Evolutionary conservation across 1,284 basidiomycete species (phyloP), one percentile per base, ranked within the genome.

Genomic region (Apiotrichum laibachii): DNA sequence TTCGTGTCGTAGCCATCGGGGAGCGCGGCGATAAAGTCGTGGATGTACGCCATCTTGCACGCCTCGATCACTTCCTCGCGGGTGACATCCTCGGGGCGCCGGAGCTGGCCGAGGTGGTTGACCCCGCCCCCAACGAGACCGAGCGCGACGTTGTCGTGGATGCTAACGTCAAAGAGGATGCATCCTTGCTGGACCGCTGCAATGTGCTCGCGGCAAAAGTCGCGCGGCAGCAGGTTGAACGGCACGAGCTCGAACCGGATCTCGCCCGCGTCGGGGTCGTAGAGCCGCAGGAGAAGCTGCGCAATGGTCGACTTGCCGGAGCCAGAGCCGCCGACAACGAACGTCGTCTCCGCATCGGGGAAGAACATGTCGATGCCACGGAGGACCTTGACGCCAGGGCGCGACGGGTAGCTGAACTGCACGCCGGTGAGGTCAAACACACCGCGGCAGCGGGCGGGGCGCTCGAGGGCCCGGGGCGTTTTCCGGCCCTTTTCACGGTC

Each of bases 291-390:
- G 0, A 98, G 82, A 2, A 96, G 83, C 58, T 88, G 85, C 0
- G 89, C 90, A 60, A 97, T 82, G 0, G 92, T 97, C n/a, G 87
- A 89, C 80, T 99, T 98, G 43, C 94, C 93, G 1, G 87, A 89
- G 2, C 94, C 93, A 2, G 89, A 92, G 2, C 87, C 85, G 50
- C 94, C 95, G 55, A 97, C 90, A 67, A 98, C 87, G 78, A 92
- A 97, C 0, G 94, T 96, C 21, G 84, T 90, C 76, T 98, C 93
- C 42, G 84, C 81, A 0, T 90, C 84, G 1, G 92, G 89, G 50
- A 99, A 84, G 81, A 81, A 82, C 55, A 85, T 74, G 6, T 75
- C 76, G 45, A 83, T 79, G 62, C 81, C 72, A 10, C 72, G 59
- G 6, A 85, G 72, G 6, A 81, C 81, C 56, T 70, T 70, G 55